phyloP scores from a whole-genome alignment of 805 yeast genomes.

The Candida insectalens region DNA sequence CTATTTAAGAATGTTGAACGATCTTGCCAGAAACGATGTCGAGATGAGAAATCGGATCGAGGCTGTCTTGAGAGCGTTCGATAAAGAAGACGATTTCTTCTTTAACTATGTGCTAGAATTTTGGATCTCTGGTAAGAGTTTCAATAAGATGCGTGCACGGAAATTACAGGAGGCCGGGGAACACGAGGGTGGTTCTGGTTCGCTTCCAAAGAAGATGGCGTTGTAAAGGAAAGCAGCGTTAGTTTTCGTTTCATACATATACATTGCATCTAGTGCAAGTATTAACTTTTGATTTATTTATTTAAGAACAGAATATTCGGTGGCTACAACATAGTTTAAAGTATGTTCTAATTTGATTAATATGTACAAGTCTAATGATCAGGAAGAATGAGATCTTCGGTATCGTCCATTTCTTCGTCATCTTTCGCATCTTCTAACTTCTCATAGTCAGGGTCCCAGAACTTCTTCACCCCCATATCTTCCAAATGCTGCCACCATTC shows the following conservation, averaged over 20 bases:
- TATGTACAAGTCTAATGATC: slow-evolving; percentile 1
- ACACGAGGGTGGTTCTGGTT: neutral
- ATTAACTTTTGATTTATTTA: neutral
- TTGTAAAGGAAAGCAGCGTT: too few relatives aligned
- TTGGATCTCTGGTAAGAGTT: slow-evolving; percentile 24
- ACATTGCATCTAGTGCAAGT: too few relatives aligned
- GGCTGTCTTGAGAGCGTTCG: slow-evolving; percentile 19
- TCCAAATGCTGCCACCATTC: slow-evolving; percentile 25
- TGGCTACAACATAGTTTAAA: too few relatives aligned
- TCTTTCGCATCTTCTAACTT: slow-evolving; percentile 12
- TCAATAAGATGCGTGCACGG: slow-evolving; percentile 17
- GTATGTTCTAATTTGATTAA: neutral
- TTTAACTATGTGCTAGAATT: slow-evolving; percentile 24
- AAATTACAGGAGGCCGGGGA: slow-evolving; percentile 9
- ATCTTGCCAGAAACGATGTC: slow-evolving; percentile 23
- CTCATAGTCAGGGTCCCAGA: slow-evolving; percentile 20
- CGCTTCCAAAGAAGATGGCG: slow-evolving; percentile 1
- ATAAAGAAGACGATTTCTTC: slow-evolving; percentile 24
- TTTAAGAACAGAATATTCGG: neutral
- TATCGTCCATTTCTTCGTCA: slow-evolving; percentile 8
- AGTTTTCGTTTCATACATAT: too few relatives aligned
- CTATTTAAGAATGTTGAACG: slow-evolving; percentile 16
- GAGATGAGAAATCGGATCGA: slow-evolving; percentile 20
- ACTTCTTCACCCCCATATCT: slow-evolving; percentile 19
- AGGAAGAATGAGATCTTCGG: slow-evolving; percentile 10